phyloP scores from a whole-genome alignment of 2,329 filamentous ascomycete genomes.

The Colletotrichum aenigma region DNA sequence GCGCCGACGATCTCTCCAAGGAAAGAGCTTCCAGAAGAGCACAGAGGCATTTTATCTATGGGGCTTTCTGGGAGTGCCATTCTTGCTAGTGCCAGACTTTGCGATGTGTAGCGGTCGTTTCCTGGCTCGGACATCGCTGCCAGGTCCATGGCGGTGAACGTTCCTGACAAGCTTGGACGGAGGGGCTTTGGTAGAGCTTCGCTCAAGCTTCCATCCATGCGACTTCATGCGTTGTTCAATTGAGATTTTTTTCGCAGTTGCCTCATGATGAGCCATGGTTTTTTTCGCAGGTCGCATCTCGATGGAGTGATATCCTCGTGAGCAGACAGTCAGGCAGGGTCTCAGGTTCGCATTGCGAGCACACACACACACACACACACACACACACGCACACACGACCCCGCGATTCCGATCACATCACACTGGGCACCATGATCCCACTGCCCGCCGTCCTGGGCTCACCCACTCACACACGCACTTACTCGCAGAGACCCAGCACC shows the following conservation, averaged over 20 bases:
- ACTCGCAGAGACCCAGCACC: background rate
- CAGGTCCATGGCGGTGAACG: conserved; percentile 9
- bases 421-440: background rate
- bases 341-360: background rate
- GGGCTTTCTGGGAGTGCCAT: background rate
- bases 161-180: conserved; percentile 1
- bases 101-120: background rate
- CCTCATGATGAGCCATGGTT: background rate
- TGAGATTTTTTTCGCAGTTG: background rate
- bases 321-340: background rate
- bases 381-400: background rate
- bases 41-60: conserved; percentile 12
- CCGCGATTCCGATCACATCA: conserved; percentile 17
- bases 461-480: background rate
- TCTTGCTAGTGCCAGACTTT: background rate
- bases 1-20: conserved; percentile 5
- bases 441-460: conserved; percentile 9
- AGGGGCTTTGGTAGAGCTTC: background rate
- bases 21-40: background rate
- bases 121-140: conserved; percentile 4
- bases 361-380: background rate
- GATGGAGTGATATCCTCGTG: background rate
- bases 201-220: conserved; percentile 7
- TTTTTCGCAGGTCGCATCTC: background rate
- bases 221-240: background rate